phyloP scores from a whole-genome alignment of 768 basidiomycete genomes.

The Pulveroboletus sp. region DNA sequence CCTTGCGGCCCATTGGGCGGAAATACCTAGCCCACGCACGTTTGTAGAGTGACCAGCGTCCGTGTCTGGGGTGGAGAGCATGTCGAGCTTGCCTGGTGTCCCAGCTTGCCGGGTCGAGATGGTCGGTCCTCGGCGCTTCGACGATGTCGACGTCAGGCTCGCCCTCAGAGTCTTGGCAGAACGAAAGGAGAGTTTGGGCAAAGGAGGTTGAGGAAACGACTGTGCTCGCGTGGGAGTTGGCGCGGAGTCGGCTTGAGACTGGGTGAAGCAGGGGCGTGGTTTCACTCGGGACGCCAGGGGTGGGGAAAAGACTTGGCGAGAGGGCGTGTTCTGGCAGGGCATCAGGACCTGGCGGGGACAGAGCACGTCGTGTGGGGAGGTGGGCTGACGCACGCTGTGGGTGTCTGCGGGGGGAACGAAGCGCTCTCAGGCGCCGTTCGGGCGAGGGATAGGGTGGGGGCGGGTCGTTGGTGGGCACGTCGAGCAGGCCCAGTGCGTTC shows the following conservation, averaged over 20 bases:
- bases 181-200: slow-evolving; percentile 61
- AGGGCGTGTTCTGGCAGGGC: slow-evolving; percentile 31
- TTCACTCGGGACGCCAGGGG: slow-evolving; percentile 37
- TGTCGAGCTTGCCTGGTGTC: neutral
- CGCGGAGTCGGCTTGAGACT: slow-evolving; percentile 41
- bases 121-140: slow-evolving; percentile 19
- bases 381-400: slow-evolving; percentile 28
- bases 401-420: slow-evolving; percentile 27
- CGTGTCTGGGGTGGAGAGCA: no score
- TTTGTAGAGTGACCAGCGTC: slow-evolving; percentile 7
- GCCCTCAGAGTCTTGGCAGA: slow-evolving; percentile 54
- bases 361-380: slow-evolving; percentile 26
- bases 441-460: slow-evolving; percentile 67
- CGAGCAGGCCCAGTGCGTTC: slow-evolving; percentile 8
- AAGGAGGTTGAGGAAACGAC: slow-evolving; percentile 45
- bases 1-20: slow-evolving; percentile 47
- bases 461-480: slow-evolving; percentile 41
- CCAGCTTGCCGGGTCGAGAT: slow-evolving; percentile 12
- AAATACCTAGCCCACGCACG: slow-evolving; percentile 56
- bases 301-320: slow-evolving; percentile 12
- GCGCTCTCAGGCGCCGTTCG: slow-evolving; percentile 38
- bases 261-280: slow-evolving; percentile 44
- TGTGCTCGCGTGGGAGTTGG: slow-evolving; percentile 56
- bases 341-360: slow-evolving; percentile 34
- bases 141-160: slow-evolving; percentile 37